Percentiles rank a stretch among this genome's conserved stretches.
phyloP scores from a whole-genome alignment of 2,329 filamentous ascomycete species.

The Cytospora leucostoma region DNA sequence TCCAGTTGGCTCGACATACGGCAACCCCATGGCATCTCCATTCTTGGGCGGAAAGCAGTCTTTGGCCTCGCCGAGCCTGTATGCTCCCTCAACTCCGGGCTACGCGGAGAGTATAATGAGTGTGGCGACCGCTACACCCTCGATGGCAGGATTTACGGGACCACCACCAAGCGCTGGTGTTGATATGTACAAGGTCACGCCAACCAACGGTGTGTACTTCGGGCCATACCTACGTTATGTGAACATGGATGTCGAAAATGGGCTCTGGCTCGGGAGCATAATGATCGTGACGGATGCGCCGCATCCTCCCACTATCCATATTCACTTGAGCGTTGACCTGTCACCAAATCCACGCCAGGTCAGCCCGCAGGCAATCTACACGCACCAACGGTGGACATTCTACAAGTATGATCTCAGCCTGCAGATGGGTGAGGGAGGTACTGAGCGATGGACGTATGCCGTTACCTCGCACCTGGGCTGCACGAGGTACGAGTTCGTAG shows the following conservation, averaged over 20 bases:
- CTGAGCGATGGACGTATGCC: constrained; percentile 93
- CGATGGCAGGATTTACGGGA: constrained; percentile 79
- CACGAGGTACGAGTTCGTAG: constrained; percentile 96
- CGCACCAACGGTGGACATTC: constrained; percentile 92
- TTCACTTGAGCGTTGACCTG: constrained; percentile 86
- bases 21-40: constrained; percentile 71
- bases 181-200: constrained; percentile 89
- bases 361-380: constrained; percentile 77
- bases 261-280: constrained; percentile 90
- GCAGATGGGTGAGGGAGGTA: constrained; percentile 80
- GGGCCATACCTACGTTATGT: constrained; percentile 93
- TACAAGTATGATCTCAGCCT: constrained; percentile 93
- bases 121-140: constrained; percentile 73
- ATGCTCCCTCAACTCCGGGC: constrained; percentile 77
- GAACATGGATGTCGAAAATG: constrained; percentile 94
- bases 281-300: constrained; percentile 87
- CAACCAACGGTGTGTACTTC: constrained; percentile 97
- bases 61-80: constrained; percentile 73
- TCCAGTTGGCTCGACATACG: constrained; percentile 75
- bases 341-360: constrained; percentile 91
- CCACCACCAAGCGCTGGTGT: constrained; percentile 88
- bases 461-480: constrained; percentile 96
- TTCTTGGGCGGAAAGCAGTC: constrained; percentile 67
- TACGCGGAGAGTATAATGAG: constrained; percentile 87
- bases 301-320: constrained; percentile 93